Conservation (phyloP, 2,329 filamentous ascomycete species). For the Colletotrichum simmondsii region DNA sequence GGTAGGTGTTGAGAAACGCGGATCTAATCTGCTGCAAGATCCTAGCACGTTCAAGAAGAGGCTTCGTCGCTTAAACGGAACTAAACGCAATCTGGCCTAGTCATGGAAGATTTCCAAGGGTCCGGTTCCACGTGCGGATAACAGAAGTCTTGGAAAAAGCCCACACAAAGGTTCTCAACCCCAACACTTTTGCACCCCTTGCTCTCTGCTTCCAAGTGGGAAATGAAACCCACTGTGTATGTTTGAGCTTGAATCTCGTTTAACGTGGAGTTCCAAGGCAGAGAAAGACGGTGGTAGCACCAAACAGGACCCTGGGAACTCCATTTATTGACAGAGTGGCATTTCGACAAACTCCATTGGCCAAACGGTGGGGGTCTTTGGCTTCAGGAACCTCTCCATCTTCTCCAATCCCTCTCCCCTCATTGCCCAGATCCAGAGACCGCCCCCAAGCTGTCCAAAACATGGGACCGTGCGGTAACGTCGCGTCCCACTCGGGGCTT, state of each 20-base stretch:
- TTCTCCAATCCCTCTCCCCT: conserved; percentile 16
- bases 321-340: conserved; percentile 5
- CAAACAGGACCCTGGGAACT: conserved; percentile 17
- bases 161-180: conserved; percentile 26
- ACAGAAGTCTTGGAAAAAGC: conserved; percentile 9
- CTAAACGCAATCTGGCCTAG: conserved; percentile 9
- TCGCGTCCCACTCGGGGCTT: conserved; percentile 17
- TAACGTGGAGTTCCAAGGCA: conserved; percentile 3
- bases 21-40: conserved; percentile 1
- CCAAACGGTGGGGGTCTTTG: not conserved
- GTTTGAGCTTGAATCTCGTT: conserved; percentile 29
- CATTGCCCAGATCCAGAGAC: not conserved
- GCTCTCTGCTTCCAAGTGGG: conserved; percentile 5
- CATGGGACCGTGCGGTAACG: conserved; percentile 22
- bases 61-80: conserved; percentile 16
- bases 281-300: not conserved
- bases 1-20: conserved; percentile 28
- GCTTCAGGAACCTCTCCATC: not conserved
- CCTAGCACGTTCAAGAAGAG: conserved; percentile 8
- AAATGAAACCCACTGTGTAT: conserved; percentile 16
- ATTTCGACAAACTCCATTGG: conserved; percentile 12
- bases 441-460: conserved; percentile 10
- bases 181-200: conserved; percentile 32
- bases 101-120: conserved; percentile 6
- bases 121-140: conserved; percentile 22